These are phyloP conservation scores for Ustulina deusta DNA, from an alignment of 2,329 filamentous ascomycete species.

Conservation along the genomic window DNA sequence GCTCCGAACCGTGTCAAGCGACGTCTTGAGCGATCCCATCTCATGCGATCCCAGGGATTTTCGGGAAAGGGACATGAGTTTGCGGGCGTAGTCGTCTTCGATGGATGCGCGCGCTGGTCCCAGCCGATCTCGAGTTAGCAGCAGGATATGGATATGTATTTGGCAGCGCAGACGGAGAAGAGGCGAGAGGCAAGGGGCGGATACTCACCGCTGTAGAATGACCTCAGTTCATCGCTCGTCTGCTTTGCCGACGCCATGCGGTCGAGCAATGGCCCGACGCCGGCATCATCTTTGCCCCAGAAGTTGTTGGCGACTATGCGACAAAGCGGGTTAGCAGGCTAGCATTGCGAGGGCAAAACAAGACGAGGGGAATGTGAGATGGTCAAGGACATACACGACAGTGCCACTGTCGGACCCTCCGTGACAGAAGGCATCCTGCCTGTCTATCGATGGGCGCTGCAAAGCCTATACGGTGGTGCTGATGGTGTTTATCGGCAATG, in stretches of 20 bases:
- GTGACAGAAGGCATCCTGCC: slow-evolving; percentile 42
- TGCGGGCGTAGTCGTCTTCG: slow-evolving; percentile 95
- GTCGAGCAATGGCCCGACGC: slow-evolving; percentile 88
- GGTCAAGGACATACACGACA: slow-evolving; percentile 46
- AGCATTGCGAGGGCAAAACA: slow-evolving; percentile 31
- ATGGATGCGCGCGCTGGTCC: slow-evolving; percentile 85
- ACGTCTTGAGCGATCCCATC: slow-evolving; percentile 82
- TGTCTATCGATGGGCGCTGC: not conserved
- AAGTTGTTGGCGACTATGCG: slow-evolving; percentile 94
- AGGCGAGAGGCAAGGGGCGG: not conserved
- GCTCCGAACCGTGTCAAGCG: slow-evolving; percentile 86
- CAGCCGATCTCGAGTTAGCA: slow-evolving; percentile 5
- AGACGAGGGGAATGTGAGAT: not conserved
- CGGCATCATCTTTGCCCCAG: slow-evolving; percentile 99
- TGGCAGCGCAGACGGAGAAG: not conserved
- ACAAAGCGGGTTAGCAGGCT: slow-evolving; percentile 33
- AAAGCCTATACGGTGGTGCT: slow-evolving; percentile 36
- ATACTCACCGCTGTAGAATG: slow-evolving; percentile 82
- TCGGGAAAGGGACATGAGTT: slow-evolving; percentile 84
- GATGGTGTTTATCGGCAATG: not conserved
- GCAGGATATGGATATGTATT: not conserved
- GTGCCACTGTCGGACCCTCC: slow-evolving; percentile 45
- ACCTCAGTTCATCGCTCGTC: slow-evolving; percentile 91
- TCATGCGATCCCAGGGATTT: slow-evolving; percentile 93
- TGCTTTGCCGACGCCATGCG: slow-evolving; percentile 96